These are phyloP conservation scores for Citrus unshiu DNA, from an alignment of 345 rosid genomes.

Conservation along the genomic window DNA sequence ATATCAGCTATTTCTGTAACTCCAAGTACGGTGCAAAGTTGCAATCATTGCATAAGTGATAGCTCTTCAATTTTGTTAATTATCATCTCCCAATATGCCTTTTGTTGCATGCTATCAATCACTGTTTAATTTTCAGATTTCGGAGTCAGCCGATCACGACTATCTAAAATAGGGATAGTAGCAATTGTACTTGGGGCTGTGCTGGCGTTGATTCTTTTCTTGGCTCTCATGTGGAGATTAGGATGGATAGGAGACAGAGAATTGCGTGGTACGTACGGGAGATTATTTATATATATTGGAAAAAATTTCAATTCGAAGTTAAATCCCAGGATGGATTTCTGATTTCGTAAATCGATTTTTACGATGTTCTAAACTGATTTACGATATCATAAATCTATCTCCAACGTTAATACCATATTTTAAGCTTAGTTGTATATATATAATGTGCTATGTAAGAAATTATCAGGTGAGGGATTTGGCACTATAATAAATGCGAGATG, in stretches of 20 bases:
- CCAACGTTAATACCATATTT: too few species aligned
- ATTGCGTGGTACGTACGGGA: background rate
- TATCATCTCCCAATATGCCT: background rate
- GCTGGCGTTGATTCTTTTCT: background rate
- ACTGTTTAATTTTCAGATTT: background rate
- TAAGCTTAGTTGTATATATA: too few species aligned
- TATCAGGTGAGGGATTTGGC: too few species aligned
- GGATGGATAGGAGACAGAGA: constrained; percentile 16
- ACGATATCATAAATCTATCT: too few species aligned
- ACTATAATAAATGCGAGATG: too few species aligned
- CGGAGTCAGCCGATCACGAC: background rate
- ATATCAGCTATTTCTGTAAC: constrained; percentile 19
- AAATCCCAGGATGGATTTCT: too few species aligned
- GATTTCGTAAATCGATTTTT: too few species aligned
- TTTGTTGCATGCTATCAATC: too few species aligned
- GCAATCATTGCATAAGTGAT: background rate
- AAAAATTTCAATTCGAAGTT: too few species aligned
- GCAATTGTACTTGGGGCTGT: background rate
- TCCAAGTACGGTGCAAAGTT: background rate
- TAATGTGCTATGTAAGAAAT: too few species aligned
- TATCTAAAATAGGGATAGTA: background rate
- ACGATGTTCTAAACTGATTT: too few species aligned
- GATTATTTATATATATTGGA: too few species aligned
- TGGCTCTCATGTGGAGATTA: constrained; percentile 13
- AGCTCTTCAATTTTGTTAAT: background rate